Evolutionary conservation across 805 yeast genomes (phyloP).

Genomic region (Debaryomyces prosopidis): DNA sequence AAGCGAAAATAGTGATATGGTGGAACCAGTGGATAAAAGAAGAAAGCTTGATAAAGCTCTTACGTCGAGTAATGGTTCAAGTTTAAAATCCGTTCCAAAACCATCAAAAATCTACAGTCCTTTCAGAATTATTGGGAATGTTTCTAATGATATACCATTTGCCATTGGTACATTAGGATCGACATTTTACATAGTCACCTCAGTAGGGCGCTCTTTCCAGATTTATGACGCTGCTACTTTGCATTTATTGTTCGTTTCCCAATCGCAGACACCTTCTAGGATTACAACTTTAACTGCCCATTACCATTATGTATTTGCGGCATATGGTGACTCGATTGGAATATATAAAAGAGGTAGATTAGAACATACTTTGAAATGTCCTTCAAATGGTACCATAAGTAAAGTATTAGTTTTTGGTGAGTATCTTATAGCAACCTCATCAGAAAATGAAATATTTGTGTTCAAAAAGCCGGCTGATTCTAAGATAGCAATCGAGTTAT

Average conservation of each 20-base stretch:
- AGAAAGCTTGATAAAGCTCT: slow-evolving; percentile 22
- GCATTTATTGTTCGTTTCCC: slow-evolving; percentile 83
- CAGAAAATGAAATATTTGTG: slow-evolving; percentile 46
- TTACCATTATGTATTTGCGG: slow-evolving; percentile 80
- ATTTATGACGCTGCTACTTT: slow-evolving; percentile 89
- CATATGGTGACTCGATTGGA: slow-evolving; percentile 70
- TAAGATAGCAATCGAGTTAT: slow-evolving; percentile 60
- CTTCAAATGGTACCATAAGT: slow-evolving; percentile 38
- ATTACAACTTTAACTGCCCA: slow-evolving; percentile 78
- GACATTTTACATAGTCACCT: slow-evolving; percentile 82
- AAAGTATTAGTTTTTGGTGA: slow-evolving; percentile 74
- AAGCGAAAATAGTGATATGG: slow-evolving; percentile 11
- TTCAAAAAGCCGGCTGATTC: slow-evolving; percentile 49
- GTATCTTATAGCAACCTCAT: slow-evolving; percentile 57
- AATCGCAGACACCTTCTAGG: slow-evolving; percentile 66
- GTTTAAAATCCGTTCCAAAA: slow-evolving; percentile 3
- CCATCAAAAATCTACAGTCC: slow-evolving; percentile 69
- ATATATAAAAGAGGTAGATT: slow-evolving; percentile 80
- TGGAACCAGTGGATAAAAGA: slow-evolving; percentile 32
- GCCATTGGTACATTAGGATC: slow-evolving; percentile 87
- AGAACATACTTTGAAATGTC: slow-evolving; percentile 41
- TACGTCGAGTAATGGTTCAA: neutral
- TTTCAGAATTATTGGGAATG: slow-evolving; percentile 82
- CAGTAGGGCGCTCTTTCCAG: slow-evolving; percentile 88
- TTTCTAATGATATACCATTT: slow-evolving; percentile 83